Conservation (phyloP, 1,284 basidiomycete genomes). For the Butyriboletus appendiculatus region DNA sequence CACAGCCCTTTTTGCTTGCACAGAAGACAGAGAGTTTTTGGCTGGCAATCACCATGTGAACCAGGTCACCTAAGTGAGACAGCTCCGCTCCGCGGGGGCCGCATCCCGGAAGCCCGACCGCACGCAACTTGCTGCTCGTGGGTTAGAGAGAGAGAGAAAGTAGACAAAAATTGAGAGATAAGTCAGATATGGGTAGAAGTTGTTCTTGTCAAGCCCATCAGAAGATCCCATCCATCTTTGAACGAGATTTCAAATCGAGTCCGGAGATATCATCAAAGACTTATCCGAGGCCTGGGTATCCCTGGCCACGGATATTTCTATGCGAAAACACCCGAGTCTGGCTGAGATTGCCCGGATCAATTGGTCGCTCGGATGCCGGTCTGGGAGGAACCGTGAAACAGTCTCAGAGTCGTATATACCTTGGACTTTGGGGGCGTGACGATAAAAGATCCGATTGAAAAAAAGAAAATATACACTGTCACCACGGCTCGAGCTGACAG, state of each 20-base stretch:
- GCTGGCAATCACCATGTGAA: constrained; percentile 5
- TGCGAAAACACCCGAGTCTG: not conserved
- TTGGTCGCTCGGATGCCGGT: not conserved
- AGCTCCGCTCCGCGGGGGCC: not conserved
- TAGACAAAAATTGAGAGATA: not conserved
- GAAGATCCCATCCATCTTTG: not conserved
- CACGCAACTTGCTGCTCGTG: constrained; percentile 1
- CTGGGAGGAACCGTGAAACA: constrained; percentile 3
- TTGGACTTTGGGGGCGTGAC: not conserved
- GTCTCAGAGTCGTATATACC: not conserved
- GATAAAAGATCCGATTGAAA: constrained; percentile 1
- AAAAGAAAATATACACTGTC: not conserved
- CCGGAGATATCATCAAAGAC: not conserved
- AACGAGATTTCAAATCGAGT: not conserved
- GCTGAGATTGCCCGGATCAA: not conserved
- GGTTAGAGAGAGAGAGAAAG: constrained; percentile 7
- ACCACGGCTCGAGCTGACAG: not conserved
- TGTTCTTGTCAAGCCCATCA: not conserved
- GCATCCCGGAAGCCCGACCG: not conserved
- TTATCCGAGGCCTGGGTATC: not conserved
- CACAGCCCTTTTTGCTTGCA: constrained; percentile 4
- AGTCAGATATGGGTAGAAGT: not conserved
- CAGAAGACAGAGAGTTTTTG: constrained; percentile 6
- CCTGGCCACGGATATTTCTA: not conserved
- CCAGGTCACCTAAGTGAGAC: not conserved